phyloP scores from a whole-genome alignment of 2,329 filamentous ascomycete genomes.

The Ambrosiella xylebori region DNA sequence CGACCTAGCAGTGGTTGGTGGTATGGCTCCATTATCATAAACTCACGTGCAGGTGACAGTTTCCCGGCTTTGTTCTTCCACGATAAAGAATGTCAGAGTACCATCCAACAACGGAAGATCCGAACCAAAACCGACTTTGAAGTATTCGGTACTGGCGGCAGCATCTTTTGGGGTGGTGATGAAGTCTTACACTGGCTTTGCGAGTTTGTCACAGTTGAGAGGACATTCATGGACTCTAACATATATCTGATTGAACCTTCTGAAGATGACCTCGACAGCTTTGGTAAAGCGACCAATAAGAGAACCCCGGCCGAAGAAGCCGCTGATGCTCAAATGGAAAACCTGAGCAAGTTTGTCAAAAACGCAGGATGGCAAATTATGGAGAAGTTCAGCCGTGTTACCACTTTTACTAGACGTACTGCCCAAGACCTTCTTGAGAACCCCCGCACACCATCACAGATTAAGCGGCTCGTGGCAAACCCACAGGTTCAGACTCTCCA shows the following conservation, averaged over 20 bases:
- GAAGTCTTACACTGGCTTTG: slow-evolving; percentile 85
- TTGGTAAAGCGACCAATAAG: slow-evolving; percentile 30
- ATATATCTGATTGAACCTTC: slow-evolving; percentile 82
- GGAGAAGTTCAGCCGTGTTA: slow-evolving; percentile 94
- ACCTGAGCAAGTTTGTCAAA: slow-evolving; percentile 81
- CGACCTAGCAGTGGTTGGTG: slow-evolving; percentile 95
- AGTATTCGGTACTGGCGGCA: slow-evolving; percentile 67
- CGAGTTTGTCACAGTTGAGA: slow-evolving; percentile 65
- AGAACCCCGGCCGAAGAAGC: slow-evolving; percentile 16
- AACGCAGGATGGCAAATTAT: slow-evolving; percentile 92
- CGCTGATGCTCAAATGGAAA: slow-evolving; percentile 53
- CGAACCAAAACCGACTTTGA: slow-evolving; percentile 72
- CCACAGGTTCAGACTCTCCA: slow-evolving; percentile 90
- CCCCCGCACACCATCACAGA: slow-evolving; percentile 74
- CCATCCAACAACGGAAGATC: slow-evolving; percentile 84
- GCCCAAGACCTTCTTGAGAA: slow-evolving; percentile 87
- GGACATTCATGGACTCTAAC: slow-evolving; percentile 71
- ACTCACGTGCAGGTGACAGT: slow-evolving; percentile 74
- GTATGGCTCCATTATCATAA: slow-evolving; percentile 92
- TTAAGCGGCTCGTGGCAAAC: slow-evolving; percentile 68
- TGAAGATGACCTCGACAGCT: slow-evolving; percentile 66
- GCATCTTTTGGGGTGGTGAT: slow-evolving; percentile 95
- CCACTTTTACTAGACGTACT: slow-evolving; percentile 81
- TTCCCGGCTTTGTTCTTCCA: slow-evolving; percentile 96
- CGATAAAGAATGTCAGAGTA: slow-evolving; percentile 90